Evolutionary conservation across 1,139 yeast genomes (phyloP).

Genomic region (Hyphopichia wangnamkhiaoensis): DNA sequence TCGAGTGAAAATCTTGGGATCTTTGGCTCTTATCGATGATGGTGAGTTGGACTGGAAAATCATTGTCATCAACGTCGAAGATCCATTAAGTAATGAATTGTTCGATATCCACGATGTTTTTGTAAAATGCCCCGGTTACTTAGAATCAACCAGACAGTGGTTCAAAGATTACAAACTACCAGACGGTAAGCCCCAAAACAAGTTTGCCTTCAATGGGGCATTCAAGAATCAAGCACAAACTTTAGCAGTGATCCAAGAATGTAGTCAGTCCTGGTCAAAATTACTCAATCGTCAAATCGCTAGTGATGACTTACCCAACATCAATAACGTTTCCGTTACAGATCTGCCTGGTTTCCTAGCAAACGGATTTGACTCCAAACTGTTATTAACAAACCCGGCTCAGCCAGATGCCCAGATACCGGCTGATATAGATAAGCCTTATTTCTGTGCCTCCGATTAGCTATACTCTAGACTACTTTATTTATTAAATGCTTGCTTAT

Average conservation of each 20-base stretch:
- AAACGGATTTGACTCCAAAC: slow-evolving; percentile 15
- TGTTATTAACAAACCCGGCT: slow-evolving; percentile 16
- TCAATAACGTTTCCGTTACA: slow-evolving; percentile 61
- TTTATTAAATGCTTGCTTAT: too few species aligned
- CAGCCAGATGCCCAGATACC: slow-evolving; percentile 38
- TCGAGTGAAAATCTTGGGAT: slow-evolving; percentile 82
- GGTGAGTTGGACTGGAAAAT: slow-evolving; percentile 96
- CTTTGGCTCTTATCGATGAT: slow-evolving; percentile 85
- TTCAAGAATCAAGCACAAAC: slow-evolving; percentile 76
- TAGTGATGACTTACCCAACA: slow-evolving; percentile 50
- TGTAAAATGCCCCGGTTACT: slow-evolving; percentile 73
- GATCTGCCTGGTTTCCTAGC: slow-evolving; percentile 41
- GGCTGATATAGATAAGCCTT: slow-evolving; percentile 30
- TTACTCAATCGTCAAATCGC: slow-evolving; percentile 54
- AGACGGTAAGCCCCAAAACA: slow-evolving; percentile 86
- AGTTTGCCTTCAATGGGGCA: slow-evolving; percentile 82
- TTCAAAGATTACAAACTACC: slow-evolving; percentile 88
- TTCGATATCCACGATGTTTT: slow-evolving; percentile 77
- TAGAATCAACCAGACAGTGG: slow-evolving; percentile 87
- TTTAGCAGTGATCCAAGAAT: slow-evolving; percentile 67
- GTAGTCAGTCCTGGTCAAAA: slow-evolving; percentile 71
- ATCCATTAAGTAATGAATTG: slow-evolving; percentile 72
- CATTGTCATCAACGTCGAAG: slow-evolving; percentile 71
- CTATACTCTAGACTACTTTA: too few species aligned
- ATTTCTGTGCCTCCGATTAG: slow-evolving; percentile 9